Evolutionary conservation across 2,329 filamentous ascomycete species (phyloP).

Genomic region (Pyricularia sp.): DNA sequence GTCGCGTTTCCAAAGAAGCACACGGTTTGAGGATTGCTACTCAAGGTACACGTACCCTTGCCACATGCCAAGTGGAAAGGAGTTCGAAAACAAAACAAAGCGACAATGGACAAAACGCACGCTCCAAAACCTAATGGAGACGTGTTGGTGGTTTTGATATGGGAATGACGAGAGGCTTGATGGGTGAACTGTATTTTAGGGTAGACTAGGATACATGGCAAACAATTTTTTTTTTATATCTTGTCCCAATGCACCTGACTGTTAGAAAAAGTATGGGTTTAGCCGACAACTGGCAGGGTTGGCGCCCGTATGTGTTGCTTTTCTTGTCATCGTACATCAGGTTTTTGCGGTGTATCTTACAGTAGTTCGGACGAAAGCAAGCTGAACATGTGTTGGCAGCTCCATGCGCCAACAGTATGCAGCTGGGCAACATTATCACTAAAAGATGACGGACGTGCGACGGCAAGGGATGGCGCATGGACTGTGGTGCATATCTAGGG

Average conservation of each 20-base stretch:
- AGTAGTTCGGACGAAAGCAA: background rate
- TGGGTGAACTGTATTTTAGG: slow-evolving; percentile 2
- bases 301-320: background rate
- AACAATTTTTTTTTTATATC: background rate
- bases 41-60: background rate
- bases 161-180: background rate
- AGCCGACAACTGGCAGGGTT: background rate
- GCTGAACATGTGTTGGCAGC: background rate
- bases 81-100: background rate
- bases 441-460: background rate
- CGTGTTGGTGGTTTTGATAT: background rate
- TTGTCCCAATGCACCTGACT: too few relatives aligned
- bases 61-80: background rate
- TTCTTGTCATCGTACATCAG: background rate
- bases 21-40: background rate
- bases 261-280: background rate
- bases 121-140: background rate
- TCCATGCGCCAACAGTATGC: background rate
- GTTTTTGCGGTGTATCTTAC: background rate
- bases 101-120: background rate
- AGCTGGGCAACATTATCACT: background rate
- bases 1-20: background rate
- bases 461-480: background rate
- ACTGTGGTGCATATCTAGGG: too few relatives aligned
- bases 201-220: slow-evolving; percentile 4